A percentile compares a stretch with the other conserved stretches of the same genome.
Evolutionary conservation across 176 grass and related monocot species (phyloP).

Genomic region (Ampelocalamus luodianensis): DNA sequence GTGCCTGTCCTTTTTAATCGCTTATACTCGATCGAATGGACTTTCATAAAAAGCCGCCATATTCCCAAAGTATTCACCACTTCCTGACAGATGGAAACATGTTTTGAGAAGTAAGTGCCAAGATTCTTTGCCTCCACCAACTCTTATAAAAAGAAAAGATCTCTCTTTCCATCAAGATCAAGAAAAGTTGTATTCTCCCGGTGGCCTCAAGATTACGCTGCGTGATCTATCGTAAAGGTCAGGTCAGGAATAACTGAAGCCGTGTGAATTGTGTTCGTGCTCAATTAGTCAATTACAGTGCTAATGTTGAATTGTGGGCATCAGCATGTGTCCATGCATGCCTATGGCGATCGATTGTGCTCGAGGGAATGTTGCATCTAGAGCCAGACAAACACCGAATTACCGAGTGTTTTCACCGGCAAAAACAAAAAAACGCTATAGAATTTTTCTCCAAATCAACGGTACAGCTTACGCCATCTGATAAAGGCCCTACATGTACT

Average conservation of each 20-base stretch:
- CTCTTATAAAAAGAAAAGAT: background rate
- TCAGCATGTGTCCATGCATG: background rate
- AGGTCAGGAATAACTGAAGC: background rate
- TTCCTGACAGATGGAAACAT: conserved; percentile 7
- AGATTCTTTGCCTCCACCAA: conserved; percentile 26
- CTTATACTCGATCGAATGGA: background rate
- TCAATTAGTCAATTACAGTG: background rate
- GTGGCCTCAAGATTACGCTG: background rate
- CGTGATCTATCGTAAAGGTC: background rate
- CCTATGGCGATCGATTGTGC: too few species aligned
- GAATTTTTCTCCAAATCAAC: too few species aligned
- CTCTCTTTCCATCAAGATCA: background rate
- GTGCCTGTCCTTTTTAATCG: background rate
- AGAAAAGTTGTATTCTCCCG: background rate
- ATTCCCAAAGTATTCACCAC: conserved; percentile 8
- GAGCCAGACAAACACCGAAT: too few species aligned
- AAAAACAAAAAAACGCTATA: too few species aligned
- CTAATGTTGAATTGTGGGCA: background rate
- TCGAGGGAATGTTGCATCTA: too few species aligned
- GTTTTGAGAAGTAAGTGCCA: background rate
- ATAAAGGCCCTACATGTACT: too few species aligned
- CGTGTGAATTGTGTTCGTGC: background rate
- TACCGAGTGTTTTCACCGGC: too few species aligned
- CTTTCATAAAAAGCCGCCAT: conserved; percentile 33
- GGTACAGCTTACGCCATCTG: too few species aligned